Base-by-base conservation (phyloP, 106 monocot genomes). In the Apostasia ramifera region DNA sequence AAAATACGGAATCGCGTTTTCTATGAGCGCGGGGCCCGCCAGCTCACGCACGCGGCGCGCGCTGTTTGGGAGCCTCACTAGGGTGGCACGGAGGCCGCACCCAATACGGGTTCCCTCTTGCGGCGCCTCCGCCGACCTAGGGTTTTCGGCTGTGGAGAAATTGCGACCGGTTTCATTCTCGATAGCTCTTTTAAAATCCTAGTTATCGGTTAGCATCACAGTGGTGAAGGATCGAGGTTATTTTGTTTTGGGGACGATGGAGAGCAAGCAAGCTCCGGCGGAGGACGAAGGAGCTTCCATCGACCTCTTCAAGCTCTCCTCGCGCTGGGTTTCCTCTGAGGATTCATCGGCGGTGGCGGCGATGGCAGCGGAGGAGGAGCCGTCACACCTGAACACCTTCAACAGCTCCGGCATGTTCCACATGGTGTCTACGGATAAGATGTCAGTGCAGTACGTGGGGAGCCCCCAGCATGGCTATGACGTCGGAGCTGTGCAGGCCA, bases 341-440 rank as follows among this genome's bases (percentile, higher is more conserved):
- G 69, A 44, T 38, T 45, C 70, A 0, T 58, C 59, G 9, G 38
- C 61, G 49, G 5, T 13, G 10, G 47, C 47, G 26, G 48, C 9
- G n/a, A 6, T 11, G 66, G 47, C 39, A 8, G 1, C 10, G 59
- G 49, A 67, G 61, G 92, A 92, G 73, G 67, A 39, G 53, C 97
- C 92, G 42, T 77, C 81, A n/a, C 80, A 92, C 6, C 89, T 98
- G 41, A 92, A 92, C 79, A 98, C 92, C 15, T 54, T 83, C 38
- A 92, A 98, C 82, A 98, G 89, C 75, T 86, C 91, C 41, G 97
- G 89, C 0, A 66, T 85, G 40, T 98, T 98, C 78, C 73, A 85
- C 62, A 52, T 79, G 9, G 89, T 98, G 41, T 98, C 92, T 6
- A 59, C 74, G 67, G 92, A 98, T 79, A 92, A 85, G 81, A 78